A percentile compares a stretch with the other conserved stretches of the same genome.
phyloP scores from a whole-genome alignment of 2,329 filamentous ascomycete species.

The Fusarium sp. region DNA sequence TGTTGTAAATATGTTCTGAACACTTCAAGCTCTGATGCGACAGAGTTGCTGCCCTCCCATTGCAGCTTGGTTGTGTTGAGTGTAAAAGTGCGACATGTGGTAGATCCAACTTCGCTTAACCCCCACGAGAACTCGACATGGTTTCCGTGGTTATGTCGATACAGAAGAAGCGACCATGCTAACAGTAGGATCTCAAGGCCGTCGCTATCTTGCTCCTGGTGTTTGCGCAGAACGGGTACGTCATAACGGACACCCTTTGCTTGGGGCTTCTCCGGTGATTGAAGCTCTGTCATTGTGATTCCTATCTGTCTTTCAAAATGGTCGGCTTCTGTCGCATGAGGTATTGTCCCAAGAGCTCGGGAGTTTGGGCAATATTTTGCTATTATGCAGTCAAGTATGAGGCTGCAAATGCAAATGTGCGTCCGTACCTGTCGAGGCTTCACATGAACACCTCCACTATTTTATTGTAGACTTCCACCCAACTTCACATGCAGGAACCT shows the following conservation, averaged over 20 bases:
- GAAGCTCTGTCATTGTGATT: constrained; percentile 29
- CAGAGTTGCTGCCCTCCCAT: constrained; percentile 31
- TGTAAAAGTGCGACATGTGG: constrained; percentile 32
- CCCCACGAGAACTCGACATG: constrained; percentile 42
- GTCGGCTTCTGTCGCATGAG: background rate
- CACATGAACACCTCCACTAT: constrained; percentile 39
- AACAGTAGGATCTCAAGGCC: constrained; percentile 37
- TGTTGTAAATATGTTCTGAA: constrained; percentile 31
- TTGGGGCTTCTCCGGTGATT: constrained; percentile 13
- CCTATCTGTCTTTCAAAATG: background rate
- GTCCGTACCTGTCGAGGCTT: constrained; percentile 2
- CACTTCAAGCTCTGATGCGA: constrained; percentile 33
- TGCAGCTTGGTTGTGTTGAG: constrained; percentile 39
- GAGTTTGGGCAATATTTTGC: background rate
- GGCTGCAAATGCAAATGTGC: constrained; percentile 15
- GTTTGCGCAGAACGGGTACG: constrained; percentile 33
- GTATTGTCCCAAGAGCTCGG: background rate
- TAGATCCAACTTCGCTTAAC: constrained; percentile 25
- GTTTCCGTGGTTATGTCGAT: constrained; percentile 41
- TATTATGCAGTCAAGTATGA: constrained; percentile 6
- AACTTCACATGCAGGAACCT: constrained; percentile 23
- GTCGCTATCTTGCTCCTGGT: constrained; percentile 14
- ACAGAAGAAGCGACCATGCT: constrained; percentile 42
- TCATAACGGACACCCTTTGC: constrained; percentile 35
- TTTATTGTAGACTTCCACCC: constrained; percentile 17